Base-by-base conservation (phyloP, 2,329 filamentous ascomycete genomes). In the Arthroderma sp. region DNA sequence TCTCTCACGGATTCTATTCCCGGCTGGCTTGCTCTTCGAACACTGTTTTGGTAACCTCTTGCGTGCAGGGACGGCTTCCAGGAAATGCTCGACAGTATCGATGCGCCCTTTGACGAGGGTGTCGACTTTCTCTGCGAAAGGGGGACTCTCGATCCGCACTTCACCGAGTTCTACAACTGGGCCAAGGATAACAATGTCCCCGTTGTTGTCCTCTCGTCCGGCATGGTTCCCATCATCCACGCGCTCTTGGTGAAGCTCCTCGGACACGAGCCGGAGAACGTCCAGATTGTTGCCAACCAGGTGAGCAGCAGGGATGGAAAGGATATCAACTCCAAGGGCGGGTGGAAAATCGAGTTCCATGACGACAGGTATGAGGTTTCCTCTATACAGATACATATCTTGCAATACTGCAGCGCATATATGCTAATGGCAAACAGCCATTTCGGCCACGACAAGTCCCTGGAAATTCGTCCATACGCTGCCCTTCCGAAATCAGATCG, bases 381-480 rank as follows among this genome's bases (percentile, higher is more conserved):
- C 52, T 19, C 17, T n/a, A n/a, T n/a, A n/a, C n/a, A n/a, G n/a
- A n/a, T n/a, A n/a, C n/a, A n/a, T n/a, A n/a, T n/a, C 2, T 31
- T 54, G 2, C 11, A n/a, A 13, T 15, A 38, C 25, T 11, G 15
- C 8, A 23, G 3, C 13, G 28, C 35, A 43, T 58, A 54, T 11
- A 41, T 39, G 19, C 38, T 21, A 13, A 57, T n/a, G 4, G 19
- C 19, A 31, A 56, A 59, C 61, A 88, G 86, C 68, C 80, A 84
- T 59, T 94, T 94, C 66, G 93, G 93, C n/a, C 93, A 98, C 70
- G 91, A 98, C 79, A 98, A 98, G 81, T 91, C 86, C 25, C 77
- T 91, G 56, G 88, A 93, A 69, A 89, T 98, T 66, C 83, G 88
- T 63, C 89, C 89, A 55, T 97, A 97, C 73, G 72, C 71, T 25